Conservation (phyloP, 441 rosid genomes). For the Pelargonium fulgidum region DNA sequence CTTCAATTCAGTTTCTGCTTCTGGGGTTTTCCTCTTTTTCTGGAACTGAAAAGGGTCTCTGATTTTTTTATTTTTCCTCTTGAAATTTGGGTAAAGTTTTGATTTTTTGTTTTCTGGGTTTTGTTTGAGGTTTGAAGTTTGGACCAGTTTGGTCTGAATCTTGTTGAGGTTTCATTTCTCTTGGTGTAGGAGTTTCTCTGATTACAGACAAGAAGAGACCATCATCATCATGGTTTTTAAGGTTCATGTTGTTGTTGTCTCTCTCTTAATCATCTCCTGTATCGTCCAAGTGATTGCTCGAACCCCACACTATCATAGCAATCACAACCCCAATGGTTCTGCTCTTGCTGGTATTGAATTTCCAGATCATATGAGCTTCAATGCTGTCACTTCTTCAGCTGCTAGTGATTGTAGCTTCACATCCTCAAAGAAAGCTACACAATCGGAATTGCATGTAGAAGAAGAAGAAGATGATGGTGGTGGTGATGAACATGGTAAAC, state of each 20-base stretch:
- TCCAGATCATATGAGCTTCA: slow-evolving; percentile 53
- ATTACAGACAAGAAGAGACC: slow-evolving; percentile 19
- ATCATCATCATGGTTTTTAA: slow-evolving; percentile 41
- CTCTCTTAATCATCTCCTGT: slow-evolving; percentile 30
- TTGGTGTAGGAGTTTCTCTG: slow-evolving; percentile 23
- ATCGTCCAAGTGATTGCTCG: slow-evolving; percentile 32
- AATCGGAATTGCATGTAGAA: slow-evolving; percentile 21
- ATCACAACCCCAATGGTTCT: slow-evolving; percentile 33
- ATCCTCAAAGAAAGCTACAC: slow-evolving; percentile 28
- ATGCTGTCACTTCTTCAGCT: slow-evolving; percentile 54
- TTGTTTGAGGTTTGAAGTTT: neutral
- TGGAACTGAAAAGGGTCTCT: neutral
- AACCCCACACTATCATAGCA: slow-evolving; percentile 22
- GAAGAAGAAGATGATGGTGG: slow-evolving; percentile 19
- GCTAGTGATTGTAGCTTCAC: slow-evolving; percentile 46
- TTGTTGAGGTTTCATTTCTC: neutral
- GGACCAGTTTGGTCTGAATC: too few relatives aligned
- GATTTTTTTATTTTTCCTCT: neutral
- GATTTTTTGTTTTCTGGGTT: neutral
- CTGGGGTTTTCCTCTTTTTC: neutral
- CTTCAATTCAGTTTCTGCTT: neutral
- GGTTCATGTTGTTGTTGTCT: slow-evolving; percentile 28
- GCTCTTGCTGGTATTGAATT: slow-evolving; percentile 55
- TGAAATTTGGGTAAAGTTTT: neutral
- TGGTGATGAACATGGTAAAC: slow-evolving; percentile 19